A percentile compares a stretch with the other conserved stretches of the same genome.
phyloP scores from a whole-genome alignment of 108 stramenopile species.

The Cyclotella cryptica region DNA sequence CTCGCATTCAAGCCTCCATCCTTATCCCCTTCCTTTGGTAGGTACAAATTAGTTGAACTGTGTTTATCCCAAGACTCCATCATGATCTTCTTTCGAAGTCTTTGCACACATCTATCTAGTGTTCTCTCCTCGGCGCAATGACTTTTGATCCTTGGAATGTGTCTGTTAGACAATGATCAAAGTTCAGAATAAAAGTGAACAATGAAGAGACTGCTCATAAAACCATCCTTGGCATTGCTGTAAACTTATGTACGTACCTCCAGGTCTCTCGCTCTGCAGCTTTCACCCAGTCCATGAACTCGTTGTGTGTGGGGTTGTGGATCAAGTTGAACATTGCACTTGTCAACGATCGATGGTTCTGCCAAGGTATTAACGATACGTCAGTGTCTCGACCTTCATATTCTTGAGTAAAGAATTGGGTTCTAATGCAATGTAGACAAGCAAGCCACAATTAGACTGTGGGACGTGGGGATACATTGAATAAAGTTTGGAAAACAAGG shows the following conservation, averaged over 20 bases:
- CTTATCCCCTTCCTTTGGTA: conserved; percentile 30
- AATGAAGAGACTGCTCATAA: neutral
- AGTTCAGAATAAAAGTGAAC: neutral
- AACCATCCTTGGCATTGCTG: neutral
- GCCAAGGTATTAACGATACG: conserved; percentile 96
- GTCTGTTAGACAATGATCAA: conserved; percentile 2
- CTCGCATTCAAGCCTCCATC: conserved; percentile 54
- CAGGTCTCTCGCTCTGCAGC: conserved; percentile 91
- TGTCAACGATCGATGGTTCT: conserved; percentile 79
- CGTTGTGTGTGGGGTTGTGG: conserved; percentile 88
- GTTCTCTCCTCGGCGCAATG: conserved; percentile 88
- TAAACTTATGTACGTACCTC: conserved; percentile 46
- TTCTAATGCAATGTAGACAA: neutral
- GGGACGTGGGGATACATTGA: neutral
- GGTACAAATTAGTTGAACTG: conserved; percentile 37
- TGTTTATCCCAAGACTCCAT: conserved; percentile 68
- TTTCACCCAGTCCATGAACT: conserved; percentile 81
- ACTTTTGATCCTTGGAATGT: conserved; percentile 88
- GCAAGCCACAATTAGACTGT: neutral
- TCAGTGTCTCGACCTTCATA: conserved; percentile 97
- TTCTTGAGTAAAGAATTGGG: conserved; percentile 87
- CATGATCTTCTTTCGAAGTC: conserved; percentile 76
- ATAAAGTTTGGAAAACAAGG: neutral
- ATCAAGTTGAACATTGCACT: conserved; percentile 84
- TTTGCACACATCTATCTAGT: conserved; percentile 86